These are phyloP conservation scores for Fraxinus baroniana DNA, from an alignment of 305 asterid genomes.

Conservation along the genomic window DNA sequence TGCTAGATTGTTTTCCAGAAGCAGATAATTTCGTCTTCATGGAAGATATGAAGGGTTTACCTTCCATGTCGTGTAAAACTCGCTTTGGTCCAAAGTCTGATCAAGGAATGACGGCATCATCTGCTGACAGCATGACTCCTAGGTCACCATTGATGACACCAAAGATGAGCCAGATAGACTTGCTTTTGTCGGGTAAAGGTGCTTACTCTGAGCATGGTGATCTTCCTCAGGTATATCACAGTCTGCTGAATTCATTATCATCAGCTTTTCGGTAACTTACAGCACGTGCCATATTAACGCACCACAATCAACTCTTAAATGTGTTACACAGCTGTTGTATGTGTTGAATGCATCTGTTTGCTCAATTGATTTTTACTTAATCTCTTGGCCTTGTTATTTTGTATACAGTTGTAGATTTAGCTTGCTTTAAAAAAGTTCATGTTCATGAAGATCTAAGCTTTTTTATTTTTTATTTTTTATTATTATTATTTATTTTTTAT, in stretches of 20 bases:
- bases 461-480: neutral
- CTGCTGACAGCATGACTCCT: conserved; percentile 99
- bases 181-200: conserved; percentile 85
- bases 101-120: conserved; percentile 97
- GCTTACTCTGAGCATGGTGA: conserved; percentile 95
- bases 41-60: conserved; percentile 85
- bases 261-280: neutral
- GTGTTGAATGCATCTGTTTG: neutral
- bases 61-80: conserved; percentile 83
- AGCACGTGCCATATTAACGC: neutral
- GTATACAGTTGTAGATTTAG: neutral
- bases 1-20: conserved; percentile 90
- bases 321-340: neutral
- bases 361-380: neutral
- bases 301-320: neutral
- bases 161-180: conserved; percentile 78
- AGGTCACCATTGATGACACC: conserved; percentile 96
- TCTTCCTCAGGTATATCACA: conserved; percentile 73
- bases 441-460: neutral
- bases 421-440: neutral
- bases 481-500: no score
- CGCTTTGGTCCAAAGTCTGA: conserved; percentile 97
- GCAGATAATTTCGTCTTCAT: conserved; percentile 63
- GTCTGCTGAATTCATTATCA: conserved; percentile 11
- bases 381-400: neutral